Base-by-base conservation (phyloP, 2,329 filamentous ascomycete genomes). In the Penicillium sp. region DNA sequence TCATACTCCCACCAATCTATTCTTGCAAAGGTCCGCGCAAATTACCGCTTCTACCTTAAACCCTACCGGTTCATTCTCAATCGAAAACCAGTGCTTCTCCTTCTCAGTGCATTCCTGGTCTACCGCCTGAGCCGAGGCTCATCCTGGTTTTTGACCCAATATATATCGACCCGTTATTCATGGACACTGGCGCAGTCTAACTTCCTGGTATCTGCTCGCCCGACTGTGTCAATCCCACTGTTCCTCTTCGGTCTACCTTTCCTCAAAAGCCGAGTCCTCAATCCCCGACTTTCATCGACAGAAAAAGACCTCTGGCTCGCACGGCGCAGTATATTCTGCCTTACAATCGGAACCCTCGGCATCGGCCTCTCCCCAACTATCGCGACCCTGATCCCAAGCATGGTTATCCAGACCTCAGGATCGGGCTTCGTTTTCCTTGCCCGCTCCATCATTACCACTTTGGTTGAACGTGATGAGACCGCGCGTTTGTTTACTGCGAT, bases 401-500 rank as follows among this genome's bases (percentile, higher is more conserved):
- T 82, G 41, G 67, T 81, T 12, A 53, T 81, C 11, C 80, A 78
- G 62, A 79, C 79, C 8, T 69, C 77, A 7, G 79, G 80, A 8
- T 77, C 77, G 0, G 80, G 79, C 1, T 80, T 79, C 53, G 70
- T 73, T 16, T 76, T 76, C 44, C 69, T 79, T 1, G 76, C 78
- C 55, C 75, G 79, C 6, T 77, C 77, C 0, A 64, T 81, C 11
- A 73, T 80, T 35, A 78, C 80, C 5, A 76, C 78, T 5, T 69
- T 80, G 8, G 75, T 81, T 16, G 73, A 78, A 28, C 76, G 75
- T 0, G 74, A 80, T 37, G 72, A 81, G 50, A 76, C 78, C 4
- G 79, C 78, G 6, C 73, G 78, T 11, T 62, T 82, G 14, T 81
- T 80, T 62, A 78, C 78, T 5, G 73, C 80, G 1, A 75, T 82